Evolutionary conservation across 441 rosid species (phyloP), one percentile per base, ranked within the genome.

Genomic region (Geranium incanum): DNA sequence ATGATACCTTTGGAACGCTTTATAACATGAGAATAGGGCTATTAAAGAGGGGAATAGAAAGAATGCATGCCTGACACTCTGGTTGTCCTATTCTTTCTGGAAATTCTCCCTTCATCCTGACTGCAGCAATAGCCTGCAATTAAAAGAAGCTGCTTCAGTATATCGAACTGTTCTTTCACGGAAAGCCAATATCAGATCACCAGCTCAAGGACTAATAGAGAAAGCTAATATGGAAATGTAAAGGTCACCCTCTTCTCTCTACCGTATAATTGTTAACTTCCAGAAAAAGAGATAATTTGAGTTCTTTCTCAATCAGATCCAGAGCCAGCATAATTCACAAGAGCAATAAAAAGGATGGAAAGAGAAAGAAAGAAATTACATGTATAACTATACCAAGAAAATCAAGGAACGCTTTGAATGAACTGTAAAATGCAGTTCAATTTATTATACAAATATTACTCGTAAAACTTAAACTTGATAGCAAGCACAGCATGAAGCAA

Each of bases 31-130:
- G 60, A 12, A 52, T 52, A 52, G 15, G 60, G 60, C 15, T 52
- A 52, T 4, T 12, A 52, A 65, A 13, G 21, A 39, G 4, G 45
- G 64, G 59, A 21, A 68, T 6, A 70, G 73, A 57, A 70, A 6
- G 76, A 62, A 19, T 38, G 60, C 81, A 73, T 81, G 85, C 99
- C 98, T 95, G 98, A 80, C 99, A 95, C 87, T 95, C 96, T 19
- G 95, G 96, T 68, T 92, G 97, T 76, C 97, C 98, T 21, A 83
- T 75, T 80, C 99, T 88, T 83, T 95, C 99, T 69, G 99, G 99
- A 77, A 84, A 92, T 67, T 95, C 98, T 72, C 98, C 99, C 78
- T 85, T 90, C 89, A 91, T 88, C 81, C 96, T 86, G 74, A 96
- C 96, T 71, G 89, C 86, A 23, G 95, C 98, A 74, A 95, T 89